Percentiles rank a stretch among this genome's conserved stretches.
phyloP scores from a whole-genome alignment of 352 stramenopile genomes.

The Phytophthora litchii region DNA sequence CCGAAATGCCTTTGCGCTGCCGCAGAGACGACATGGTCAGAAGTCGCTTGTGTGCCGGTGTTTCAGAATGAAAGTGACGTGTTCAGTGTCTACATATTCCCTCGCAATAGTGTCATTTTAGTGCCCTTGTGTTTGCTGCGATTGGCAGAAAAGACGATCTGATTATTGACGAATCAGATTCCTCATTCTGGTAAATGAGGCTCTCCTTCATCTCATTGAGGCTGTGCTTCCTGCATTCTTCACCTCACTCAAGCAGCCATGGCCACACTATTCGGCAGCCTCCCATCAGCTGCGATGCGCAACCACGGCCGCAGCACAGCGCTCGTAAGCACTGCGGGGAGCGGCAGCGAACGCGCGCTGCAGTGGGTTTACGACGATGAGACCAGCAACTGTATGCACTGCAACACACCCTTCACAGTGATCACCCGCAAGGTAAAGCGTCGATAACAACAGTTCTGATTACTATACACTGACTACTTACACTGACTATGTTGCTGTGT shows the following conservation, averaged over 20 bases:
- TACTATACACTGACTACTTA: not conserved
- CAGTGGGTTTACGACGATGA: conserved; percentile 89
- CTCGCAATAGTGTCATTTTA: not conserved
- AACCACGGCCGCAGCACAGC: conserved; percentile 49
- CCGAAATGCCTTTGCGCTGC: conserved; percentile 38
- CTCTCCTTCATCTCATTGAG: too few relatives aligned
- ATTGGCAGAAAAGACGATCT: not conserved
- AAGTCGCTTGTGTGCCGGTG: conserved; percentile 9
- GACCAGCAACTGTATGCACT: conserved; percentile 88
- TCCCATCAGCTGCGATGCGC: conserved; percentile 66
- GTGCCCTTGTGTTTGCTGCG: not conserved
- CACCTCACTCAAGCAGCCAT: conserved; percentile 44
- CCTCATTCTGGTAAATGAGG: too few relatives aligned
- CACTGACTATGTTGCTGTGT: conserved; percentile 3
- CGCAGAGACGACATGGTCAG: conserved; percentile 37
- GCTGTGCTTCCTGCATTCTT: not conserved
- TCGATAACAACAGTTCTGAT: not conserved
- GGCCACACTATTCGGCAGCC: conserved; percentile 74
- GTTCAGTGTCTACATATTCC: conserved; percentile 7
- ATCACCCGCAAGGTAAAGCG: conserved; percentile 75
- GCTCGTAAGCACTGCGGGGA: conserved; percentile 36
- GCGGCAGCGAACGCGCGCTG: conserved; percentile 56
- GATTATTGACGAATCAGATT: conserved; percentile 1
- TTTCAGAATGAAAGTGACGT: conserved; percentile 35
- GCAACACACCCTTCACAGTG: conserved; percentile 84